These are phyloP conservation scores for Cryptococcus sp. DNA, from an alignment of 1,284 basidiomycete genomes.

Conservation along the genomic window DNA sequence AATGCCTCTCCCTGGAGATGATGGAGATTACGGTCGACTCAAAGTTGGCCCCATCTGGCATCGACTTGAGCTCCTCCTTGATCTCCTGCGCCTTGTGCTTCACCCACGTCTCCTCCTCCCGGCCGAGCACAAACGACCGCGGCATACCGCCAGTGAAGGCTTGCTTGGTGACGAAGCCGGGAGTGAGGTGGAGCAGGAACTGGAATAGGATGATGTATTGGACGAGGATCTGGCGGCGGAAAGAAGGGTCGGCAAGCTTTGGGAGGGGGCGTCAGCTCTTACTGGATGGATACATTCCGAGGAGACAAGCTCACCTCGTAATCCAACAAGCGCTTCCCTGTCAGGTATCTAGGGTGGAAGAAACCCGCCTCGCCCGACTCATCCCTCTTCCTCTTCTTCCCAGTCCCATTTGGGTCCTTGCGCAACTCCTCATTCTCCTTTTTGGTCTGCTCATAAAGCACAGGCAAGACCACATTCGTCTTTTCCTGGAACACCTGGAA, in stretches of 20 bases:
- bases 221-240: slow-evolving; percentile 48
- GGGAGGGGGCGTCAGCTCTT: neutral
- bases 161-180: slow-evolving; percentile 37
- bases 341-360: slow-evolving; percentile 47
- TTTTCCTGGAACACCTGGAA: slow-evolving; percentile 39
- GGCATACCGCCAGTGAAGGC: slow-evolving; percentile 45
- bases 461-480: slow-evolving; percentile 40
- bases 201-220: slow-evolving; percentile 50
- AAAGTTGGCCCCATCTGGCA: slow-evolving; percentile 37
- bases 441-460: slow-evolving; percentile 39
- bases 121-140: slow-evolving; percentile 40
- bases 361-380: slow-evolving; percentile 23
- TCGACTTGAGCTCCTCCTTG: slow-evolving; percentile 36
- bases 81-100: slow-evolving; percentile 26
- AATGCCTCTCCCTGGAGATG: slow-evolving; percentile 39
- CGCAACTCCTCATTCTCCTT: slow-evolving; percentile 35
- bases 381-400: slow-evolving; percentile 30
- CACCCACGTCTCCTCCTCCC: slow-evolving; percentile 36
- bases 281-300: neutral
- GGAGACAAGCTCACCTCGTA: slow-evolving; percentile 32
- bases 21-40: slow-evolving; percentile 36
- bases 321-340: slow-evolving; percentile 39
- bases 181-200: slow-evolving; percentile 44
- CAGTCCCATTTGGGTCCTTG: slow-evolving; percentile 21
- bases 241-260: slow-evolving; percentile 42